phyloP scores from a whole-genome alignment of 352 stramenopile genomes.

The Globisporangium alternatum region DNA sequence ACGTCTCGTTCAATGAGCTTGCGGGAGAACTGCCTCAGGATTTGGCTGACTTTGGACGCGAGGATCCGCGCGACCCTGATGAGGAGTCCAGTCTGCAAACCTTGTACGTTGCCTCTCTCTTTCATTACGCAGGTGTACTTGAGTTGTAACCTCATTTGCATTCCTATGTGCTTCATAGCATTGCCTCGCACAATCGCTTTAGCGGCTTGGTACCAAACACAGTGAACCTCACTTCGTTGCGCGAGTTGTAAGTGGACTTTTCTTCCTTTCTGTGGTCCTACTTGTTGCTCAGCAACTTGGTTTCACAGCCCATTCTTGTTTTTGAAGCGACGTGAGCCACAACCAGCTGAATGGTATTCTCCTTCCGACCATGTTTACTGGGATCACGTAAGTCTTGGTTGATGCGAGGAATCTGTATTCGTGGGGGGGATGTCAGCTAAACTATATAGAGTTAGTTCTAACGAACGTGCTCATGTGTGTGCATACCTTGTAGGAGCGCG shows the following conservation, averaged over 20 bases:
- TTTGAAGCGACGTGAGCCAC: conserved; percentile 28
- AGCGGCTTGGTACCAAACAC: conserved; percentile 36
- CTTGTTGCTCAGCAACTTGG: no score
- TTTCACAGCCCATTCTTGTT: no score
- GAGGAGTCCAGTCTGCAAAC: conserved; percentile 39
- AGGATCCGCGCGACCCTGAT: conserved; percentile 48
- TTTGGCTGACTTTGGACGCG: conserved; percentile 38
- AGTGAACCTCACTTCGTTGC: conserved; percentile 42
- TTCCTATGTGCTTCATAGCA: conserved; percentile 18
- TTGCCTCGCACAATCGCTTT: conserved; percentile 51
- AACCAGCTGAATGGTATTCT: conserved; percentile 33
- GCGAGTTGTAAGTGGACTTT: conserved; percentile 36
- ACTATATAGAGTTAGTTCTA: background rate
- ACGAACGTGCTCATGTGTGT: background rate
- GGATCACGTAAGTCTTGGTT: conserved; percentile 25
- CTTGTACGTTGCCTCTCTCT: conserved; percentile 32
- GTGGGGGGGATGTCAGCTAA: no score
- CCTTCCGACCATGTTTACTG: conserved; percentile 19
- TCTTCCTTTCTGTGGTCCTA: no score
- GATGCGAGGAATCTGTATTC: conserved; percentile 8
- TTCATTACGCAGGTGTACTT: background rate
- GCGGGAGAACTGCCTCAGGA: conserved; percentile 34
- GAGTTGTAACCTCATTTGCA: background rate
- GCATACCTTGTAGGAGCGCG: background rate
- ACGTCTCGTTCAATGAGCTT: conserved; percentile 53